Percentiles rank a stretch among this genome's conserved stretches.
These are phyloP conservation scores for Psilocybe cubensis DNA, from an alignment of 768 basidiomycete genomes.

Conservation along the genomic window DNA sequence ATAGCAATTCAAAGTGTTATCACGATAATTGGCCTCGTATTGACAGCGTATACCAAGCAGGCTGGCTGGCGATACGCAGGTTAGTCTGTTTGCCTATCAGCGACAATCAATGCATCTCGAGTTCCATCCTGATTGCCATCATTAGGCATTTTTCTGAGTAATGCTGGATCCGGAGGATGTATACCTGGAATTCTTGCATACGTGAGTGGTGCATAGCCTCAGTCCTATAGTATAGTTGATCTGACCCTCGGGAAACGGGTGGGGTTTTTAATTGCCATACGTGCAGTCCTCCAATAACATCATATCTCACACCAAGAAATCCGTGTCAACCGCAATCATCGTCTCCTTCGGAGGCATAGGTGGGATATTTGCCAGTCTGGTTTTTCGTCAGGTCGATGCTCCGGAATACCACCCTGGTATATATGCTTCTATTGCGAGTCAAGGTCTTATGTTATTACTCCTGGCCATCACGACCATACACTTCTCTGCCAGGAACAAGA, in stretches of 20 bases:
- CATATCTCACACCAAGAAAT: slow-evolving; percentile 51
- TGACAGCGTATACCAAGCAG: slow-evolving; percentile 41
- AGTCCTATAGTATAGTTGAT: background rate
- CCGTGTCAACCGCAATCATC: slow-evolving; percentile 49
- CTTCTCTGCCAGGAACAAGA: slow-evolving; percentile 40
- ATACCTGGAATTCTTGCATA: slow-evolving; percentile 54
- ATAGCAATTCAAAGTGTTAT: slow-evolving; percentile 45
- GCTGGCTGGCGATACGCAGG: slow-evolving; percentile 47
- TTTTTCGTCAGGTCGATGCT: slow-evolving; percentile 49
- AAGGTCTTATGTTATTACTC: slow-evolving; percentile 42
- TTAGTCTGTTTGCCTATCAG: slow-evolving; percentile 18
- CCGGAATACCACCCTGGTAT: slow-evolving; percentile 52
- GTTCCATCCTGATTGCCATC: background rate
- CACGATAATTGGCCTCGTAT: slow-evolving; percentile 42
- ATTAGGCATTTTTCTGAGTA: slow-evolving; percentile 48
- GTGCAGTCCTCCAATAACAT: slow-evolving; percentile 52
- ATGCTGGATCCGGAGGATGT: slow-evolving; percentile 47
- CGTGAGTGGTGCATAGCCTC: slow-evolving; percentile 33
- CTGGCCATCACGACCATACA: slow-evolving; percentile 42
- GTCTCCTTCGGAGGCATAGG: slow-evolving; percentile 52
- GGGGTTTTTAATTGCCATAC: background rate
- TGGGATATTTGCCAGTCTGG: slow-evolving; percentile 49
- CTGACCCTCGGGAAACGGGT: slow-evolving; percentile 7
- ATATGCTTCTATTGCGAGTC: slow-evolving; percentile 47
- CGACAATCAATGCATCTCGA: background rate